Conservation (phyloP, 805 yeast species). For the Kuraishia ogatae region DNA sequence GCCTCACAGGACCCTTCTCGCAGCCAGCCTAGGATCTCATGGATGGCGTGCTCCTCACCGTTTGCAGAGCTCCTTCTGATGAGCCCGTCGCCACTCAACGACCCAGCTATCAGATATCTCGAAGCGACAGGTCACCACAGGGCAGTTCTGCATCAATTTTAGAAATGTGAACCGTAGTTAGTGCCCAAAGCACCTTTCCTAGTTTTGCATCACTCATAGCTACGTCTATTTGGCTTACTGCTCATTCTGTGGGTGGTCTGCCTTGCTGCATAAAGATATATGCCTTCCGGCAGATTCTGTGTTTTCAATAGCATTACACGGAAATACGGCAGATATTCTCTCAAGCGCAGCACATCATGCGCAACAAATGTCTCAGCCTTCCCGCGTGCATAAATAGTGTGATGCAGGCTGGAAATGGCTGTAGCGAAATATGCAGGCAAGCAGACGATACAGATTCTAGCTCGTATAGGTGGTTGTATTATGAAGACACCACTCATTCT, state of each 20-base stretch:
- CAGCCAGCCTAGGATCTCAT: no score
- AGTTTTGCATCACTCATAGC: no score
- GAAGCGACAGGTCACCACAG: no score
- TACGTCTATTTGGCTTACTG: background rate
- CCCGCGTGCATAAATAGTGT: background rate
- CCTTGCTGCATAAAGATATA: background rate
- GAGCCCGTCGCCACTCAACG: no score
- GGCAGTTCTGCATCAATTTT: no score
- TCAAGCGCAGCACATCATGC: background rate
- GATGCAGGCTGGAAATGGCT: background rate
- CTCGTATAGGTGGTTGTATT: background rate
- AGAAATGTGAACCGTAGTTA: no score
- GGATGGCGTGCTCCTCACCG: no score
- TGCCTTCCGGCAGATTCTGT: background rate
- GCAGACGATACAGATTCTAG: background rate
- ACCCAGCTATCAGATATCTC: no score
- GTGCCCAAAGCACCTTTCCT: no score
- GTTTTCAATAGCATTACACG: background rate
- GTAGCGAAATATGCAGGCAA: background rate
- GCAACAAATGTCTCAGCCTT: background rate
- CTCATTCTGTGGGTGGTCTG: background rate
- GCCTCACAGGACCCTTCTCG: no score
- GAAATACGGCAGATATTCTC: background rate
- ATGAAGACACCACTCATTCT: no score
- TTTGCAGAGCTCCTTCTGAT: no score